Base-by-base conservation (phyloP, 116 monocot genomes). In the Cymodocea nodosa region DNA sequence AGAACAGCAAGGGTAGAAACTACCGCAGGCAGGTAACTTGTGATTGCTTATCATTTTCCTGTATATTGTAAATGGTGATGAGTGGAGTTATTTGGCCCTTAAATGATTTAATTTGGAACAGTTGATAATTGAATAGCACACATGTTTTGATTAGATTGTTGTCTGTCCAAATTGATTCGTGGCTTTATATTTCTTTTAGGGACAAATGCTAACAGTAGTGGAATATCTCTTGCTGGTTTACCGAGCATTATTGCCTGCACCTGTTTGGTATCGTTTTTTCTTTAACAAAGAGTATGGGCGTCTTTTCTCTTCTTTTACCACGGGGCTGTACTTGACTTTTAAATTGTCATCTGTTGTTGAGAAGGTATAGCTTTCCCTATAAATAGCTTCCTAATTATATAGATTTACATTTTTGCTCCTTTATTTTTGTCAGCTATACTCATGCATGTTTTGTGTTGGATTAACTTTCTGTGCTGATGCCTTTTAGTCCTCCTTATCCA, bases 211-310 rank as follows among this genome's bases (percentile, higher is more conserved):
- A 64, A 99, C 92, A 4, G 69, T 92, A 34, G 84, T 99, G 69
- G 98, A 99, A 60, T 92, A 99, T 73, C 73, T 91, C 48, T 77
- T 92, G 4, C 84, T 99, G 11, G 77, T 92, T 34, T 92, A 99
- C 60, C 98, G 98, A 40, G 92, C 98, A 59, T 70, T 92, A 44
- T 76, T 99, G 73, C 98, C 98, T 64, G 63, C 98, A 36, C 92
- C 98, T 64, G 92, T 99, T 78, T 99, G 98, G 92, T 92, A 92
- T 39, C 76, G 92, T 4, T 99, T 99, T 73, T 99, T 99, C 71
- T 74, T 92, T 40, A 99, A 99, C 82, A 92, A 86, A 70, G 98
- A 99, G 71, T 99, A 99, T 66, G 98, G 98, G 4, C 92, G 89
- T 68, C 79, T 92, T 11, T 99, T 99, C 76, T 99, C 98, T 40